These are phyloP conservation scores for Oemleria cerasiformis DNA, from an alignment of 306 rosid species.

Conservation along the genomic window DNA sequence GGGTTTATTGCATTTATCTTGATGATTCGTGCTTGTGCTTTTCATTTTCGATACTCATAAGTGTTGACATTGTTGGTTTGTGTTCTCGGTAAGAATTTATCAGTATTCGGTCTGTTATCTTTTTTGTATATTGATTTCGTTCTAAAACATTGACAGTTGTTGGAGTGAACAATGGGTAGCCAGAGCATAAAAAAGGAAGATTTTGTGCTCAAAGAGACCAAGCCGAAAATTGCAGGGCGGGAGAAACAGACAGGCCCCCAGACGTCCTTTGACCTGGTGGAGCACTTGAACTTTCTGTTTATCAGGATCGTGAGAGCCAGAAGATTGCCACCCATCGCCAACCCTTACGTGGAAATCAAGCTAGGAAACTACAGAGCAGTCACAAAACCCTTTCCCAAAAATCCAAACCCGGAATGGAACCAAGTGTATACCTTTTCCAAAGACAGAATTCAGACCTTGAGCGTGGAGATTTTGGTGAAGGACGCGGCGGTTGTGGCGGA, in stretches of 20 bases:
- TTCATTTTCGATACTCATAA: background rate
- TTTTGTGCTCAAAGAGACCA: constrained; percentile 24
- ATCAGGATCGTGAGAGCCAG: constrained; percentile 28
- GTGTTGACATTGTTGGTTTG: background rate
- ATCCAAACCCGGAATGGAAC: constrained; percentile 13
- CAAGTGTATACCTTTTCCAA: constrained; percentile 18
- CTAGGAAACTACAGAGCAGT: constrained; percentile 18
- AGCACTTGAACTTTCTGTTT: constrained; percentile 24
- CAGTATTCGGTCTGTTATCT: too few relatives aligned
- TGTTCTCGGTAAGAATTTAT: background rate
- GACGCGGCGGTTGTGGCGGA: constrained; percentile 7
- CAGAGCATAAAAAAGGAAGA: constrained; percentile 12
- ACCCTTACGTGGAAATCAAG: constrained; percentile 15
- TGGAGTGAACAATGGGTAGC: constrained; percentile 9
- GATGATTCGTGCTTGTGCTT: background rate
- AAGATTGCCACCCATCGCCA: background rate
- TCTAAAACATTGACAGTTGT: background rate
- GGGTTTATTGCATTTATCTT: background rate
- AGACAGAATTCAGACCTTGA: constrained; percentile 4
- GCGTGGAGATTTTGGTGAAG: constrained; percentile 13
- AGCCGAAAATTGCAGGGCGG: constrained; percentile 22
- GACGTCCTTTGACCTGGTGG: constrained; percentile 26
- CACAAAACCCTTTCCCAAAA: background rate
- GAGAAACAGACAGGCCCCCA: constrained; percentile 1
- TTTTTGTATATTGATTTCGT: too few relatives aligned